Evolutionary conservation across 257 asterid species (phyloP), one percentile per base, ranked within the genome.

Genomic region (Misopates orontium): DNA sequence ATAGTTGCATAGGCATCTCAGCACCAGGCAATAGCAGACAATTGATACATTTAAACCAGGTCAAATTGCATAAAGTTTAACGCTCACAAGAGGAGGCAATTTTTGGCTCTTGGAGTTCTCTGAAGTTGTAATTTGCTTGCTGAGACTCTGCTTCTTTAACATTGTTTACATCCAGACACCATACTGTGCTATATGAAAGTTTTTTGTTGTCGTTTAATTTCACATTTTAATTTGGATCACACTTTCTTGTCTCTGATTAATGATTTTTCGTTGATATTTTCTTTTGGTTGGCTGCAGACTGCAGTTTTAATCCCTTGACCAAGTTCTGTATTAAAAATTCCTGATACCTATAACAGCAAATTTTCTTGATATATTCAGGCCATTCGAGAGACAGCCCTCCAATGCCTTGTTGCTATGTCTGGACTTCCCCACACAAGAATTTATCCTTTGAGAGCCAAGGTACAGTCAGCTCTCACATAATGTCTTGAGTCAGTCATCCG

Each of bases 371-470:
- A 16, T 78, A 79, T 69, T 71, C 86, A 92, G 98, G 87, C 78
- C 68, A 68, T 90, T 57, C 86, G 99, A 22, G 95, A 87, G 80
- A 87, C 94, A 50, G 94, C 96, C 53, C 68, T 93, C 67, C 99
- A 93, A 75, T 90, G 99, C 82, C 95, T 93, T 70, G 80, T 77
- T 72, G 92, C 97, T 71, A 75, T 84, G 78, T 81, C 95, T 52
- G 71, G 76, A 68, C 86, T 90, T 56, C 96, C 96, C 55, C 73
- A 90, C 70, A 60, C 90, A 58, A 82, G 90, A 82, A 78, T 90
- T 62, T 93, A 83, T 81, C 97, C 99, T 62, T 63, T 79, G 65
- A 78, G 90, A 82, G 53, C 73, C 18, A 85, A 87, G 97, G 98
- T 89, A 69, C 36, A 53, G 62, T 56, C 19, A 36, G 22, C 61